Conservation (phyloP, 2,329 filamentous ascomycete genomes). For the Colletotrichum sp. region DNA sequence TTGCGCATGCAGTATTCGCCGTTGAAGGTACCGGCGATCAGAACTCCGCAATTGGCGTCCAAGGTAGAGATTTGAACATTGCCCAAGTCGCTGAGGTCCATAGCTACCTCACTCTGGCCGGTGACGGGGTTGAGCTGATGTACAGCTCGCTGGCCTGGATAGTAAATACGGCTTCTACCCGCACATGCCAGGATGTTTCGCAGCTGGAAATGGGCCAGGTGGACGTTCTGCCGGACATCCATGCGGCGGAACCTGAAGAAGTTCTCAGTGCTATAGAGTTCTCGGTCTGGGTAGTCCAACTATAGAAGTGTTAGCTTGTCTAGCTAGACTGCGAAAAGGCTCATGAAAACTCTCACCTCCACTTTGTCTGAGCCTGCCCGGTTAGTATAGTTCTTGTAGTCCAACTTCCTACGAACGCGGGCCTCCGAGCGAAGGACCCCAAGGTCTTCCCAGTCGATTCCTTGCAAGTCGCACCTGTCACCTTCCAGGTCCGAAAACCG, state of each 20-base stretch:
- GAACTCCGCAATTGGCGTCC: constrained; percentile 56
- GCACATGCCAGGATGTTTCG: constrained; percentile 66
- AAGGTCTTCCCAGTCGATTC: constrained; percentile 61
- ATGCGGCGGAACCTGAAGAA: constrained; percentile 66
- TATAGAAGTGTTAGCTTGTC: constrained; percentile 2
- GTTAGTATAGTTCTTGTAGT: constrained; percentile 66
- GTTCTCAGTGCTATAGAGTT: constrained; percentile 45
- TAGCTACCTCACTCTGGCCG: constrained; percentile 46
- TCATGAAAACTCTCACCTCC: constrained; percentile 45
- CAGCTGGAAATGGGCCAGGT: constrained; percentile 70
- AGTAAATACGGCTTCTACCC: constrained; percentile 61
- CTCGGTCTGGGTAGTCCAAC: constrained; percentile 30
- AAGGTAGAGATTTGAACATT: constrained; percentile 54
- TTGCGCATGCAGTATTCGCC: constrained; percentile 59
- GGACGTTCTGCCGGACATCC: constrained; percentile 57
- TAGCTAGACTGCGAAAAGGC: neutral
- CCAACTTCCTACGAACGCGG: constrained; percentile 48
- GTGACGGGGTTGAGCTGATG: constrained; percentile 58
- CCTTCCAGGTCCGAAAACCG: constrained; percentile 56
- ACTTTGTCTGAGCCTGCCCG: constrained; percentile 49
- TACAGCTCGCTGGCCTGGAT: constrained; percentile 56
- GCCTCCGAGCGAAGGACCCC: constrained; percentile 56
- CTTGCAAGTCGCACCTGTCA: constrained; percentile 63
- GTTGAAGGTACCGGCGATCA: constrained; percentile 64
- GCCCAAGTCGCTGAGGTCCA: constrained; percentile 46